Percentiles rank a stretch among this genome's conserved stretches.
Evolutionary conservation across 805 yeast species (phyloP).

Genomic region (Monosporozyma servazzii): DNA sequence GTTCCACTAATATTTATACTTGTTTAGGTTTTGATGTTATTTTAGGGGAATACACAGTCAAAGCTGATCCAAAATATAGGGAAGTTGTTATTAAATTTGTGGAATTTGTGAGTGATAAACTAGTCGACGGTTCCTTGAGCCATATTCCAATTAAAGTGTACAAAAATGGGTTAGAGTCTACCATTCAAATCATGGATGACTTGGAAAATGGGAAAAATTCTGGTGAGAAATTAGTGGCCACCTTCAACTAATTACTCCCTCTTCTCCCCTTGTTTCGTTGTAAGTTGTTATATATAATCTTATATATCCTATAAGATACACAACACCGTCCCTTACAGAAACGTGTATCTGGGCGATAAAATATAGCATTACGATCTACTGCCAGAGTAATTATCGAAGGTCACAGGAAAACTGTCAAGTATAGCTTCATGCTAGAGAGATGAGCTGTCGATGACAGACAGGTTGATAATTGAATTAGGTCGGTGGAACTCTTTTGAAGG

Average conservation of each 20-base stretch:
- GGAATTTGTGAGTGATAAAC: constrained; percentile 13
- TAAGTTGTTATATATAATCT: too few species aligned
- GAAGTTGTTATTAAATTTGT: constrained; percentile 21
- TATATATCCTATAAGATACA: too few species aligned
- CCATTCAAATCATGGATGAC: constrained; percentile 16
- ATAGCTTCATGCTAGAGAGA: too few species aligned
- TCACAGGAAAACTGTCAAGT: too few species aligned
- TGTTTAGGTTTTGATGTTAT: constrained; percentile 28
- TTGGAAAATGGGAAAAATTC: constrained; percentile 18
- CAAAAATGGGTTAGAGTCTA: constrained; percentile 21
- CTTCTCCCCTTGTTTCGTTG: too few species aligned
- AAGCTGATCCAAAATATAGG: constrained; percentile 16
- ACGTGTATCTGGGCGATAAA: too few species aligned
- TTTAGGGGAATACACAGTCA: constrained; percentile 16
- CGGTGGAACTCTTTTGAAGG: too few species aligned
- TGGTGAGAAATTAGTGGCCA: constrained; percentile 22
- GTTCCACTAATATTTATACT: constrained; percentile 30
- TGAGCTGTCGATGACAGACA: too few species aligned
- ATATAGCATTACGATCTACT: too few species aligned
- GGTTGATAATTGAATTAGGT: too few species aligned
- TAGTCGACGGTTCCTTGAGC: constrained; percentile 17
- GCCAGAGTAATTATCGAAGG: too few species aligned
- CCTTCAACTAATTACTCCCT: not conserved
- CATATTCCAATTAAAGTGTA: constrained; percentile 27
- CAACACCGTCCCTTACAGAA: too few species aligned